phyloP scores from a whole-genome alignment of 2,329 filamentous ascomycete species.

The Alternaria incomplexa region DNA sequence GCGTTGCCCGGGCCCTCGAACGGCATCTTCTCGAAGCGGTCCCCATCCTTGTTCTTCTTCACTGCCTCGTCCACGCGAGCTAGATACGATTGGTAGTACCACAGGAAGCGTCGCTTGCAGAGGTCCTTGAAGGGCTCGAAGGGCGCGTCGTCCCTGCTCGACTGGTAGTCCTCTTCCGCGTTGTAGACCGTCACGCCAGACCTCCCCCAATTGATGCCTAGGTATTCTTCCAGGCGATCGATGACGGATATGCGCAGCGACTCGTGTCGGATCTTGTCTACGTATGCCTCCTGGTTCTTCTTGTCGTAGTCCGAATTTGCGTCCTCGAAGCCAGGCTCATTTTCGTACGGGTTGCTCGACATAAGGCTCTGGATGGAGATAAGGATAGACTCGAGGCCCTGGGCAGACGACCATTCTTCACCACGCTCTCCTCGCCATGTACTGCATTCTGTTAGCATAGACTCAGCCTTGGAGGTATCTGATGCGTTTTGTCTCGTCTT shows the following conservation, averaged over 20 bases:
- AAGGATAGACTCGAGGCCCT: constrained; percentile 91
- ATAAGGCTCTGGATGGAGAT: constrained; percentile 96
- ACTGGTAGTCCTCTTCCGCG: constrained; percentile 57
- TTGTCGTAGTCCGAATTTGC: constrained; percentile 72
- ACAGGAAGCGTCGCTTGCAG: constrained; percentile 89
- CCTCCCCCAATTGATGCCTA: constrained; percentile 63
- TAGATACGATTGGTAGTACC: constrained; percentile 93
- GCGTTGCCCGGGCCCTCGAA: constrained; percentile 79
- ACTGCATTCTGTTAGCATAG: constrained; percentile 54
- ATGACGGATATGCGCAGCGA: constrained; percentile 85
- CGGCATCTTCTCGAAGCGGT: constrained; percentile 78
- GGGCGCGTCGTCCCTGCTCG: constrained; percentile 59
- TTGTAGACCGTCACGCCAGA: constrained; percentile 54
- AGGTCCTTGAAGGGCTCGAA: constrained; percentile 91
- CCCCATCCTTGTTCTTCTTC: constrained; percentile 66
- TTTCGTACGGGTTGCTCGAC: constrained; percentile 92
- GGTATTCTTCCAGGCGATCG: constrained; percentile 79
- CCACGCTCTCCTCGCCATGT: constrained; percentile 92
- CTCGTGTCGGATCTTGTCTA: constrained; percentile 91
- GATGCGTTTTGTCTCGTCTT: too few species aligned
- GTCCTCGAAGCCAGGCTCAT: constrained; percentile 91
- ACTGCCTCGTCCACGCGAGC: constrained; percentile 69
- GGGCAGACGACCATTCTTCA: constrained; percentile 95
- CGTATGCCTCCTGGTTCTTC: constrained; percentile 75
- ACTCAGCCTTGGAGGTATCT: too few species aligned